Evolutionary conservation across 2,329 filamentous ascomycete genomes (phyloP).

Genomic region (Arachnopeziza araneosa): DNA sequence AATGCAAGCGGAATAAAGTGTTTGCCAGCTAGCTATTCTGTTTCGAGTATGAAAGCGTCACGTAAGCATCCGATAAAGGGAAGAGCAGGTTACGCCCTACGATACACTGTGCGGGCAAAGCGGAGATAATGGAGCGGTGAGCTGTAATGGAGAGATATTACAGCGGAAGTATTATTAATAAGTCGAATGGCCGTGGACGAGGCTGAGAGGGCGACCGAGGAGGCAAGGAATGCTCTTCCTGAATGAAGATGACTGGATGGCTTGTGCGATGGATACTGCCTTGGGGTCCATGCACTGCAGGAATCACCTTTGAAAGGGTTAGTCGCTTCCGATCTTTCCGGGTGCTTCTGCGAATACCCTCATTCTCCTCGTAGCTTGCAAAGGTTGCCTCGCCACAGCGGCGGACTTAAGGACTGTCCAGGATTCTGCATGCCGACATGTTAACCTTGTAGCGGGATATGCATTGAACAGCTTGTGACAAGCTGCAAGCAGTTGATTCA

Average conservation of each 20-base stretch:
- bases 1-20: not conserved
- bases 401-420: not conserved
- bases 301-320: not conserved
- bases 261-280: not conserved
- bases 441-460: not conserved
- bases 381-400: not conserved
- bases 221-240: not conserved
- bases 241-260: not conserved
- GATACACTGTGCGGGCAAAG: not conserved
- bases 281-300: not conserved
- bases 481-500: not conserved
- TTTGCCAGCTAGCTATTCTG: not conserved
- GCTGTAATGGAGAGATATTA: not conserved
- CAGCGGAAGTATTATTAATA: not conserved
- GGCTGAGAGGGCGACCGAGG: not conserved
- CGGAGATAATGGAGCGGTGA: not conserved
- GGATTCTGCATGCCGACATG: not conserved
- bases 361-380: not conserved
- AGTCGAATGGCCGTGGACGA: not conserved
- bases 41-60: not conserved
- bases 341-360: not conserved
- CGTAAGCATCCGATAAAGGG: not conserved
- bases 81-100: not conserved
- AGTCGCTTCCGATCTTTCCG: not conserved
- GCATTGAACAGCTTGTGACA: not conserved